Evolutionary conservation across 2,329 filamentous ascomycete species (phyloP).

Genomic region (Knufia fluminis): DNA sequence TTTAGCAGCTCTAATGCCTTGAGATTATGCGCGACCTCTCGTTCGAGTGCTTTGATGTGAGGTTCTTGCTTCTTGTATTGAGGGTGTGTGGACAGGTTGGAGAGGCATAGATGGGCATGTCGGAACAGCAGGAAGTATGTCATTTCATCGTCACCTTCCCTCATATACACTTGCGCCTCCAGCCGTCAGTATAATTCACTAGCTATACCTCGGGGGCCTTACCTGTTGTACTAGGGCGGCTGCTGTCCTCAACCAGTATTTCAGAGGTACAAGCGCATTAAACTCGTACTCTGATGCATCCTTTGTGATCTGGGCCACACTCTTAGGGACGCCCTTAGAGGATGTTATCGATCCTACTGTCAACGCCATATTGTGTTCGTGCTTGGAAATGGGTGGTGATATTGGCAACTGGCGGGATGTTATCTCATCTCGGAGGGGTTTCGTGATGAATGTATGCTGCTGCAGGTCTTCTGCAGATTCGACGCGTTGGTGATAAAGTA

Average conservation of each 20-base stretch:
- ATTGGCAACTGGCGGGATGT: background rate
- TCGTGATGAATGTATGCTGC: background rate
- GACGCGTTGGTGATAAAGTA: background rate
- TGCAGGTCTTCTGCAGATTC: background rate
- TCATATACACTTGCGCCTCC: slow-evolving; percentile 74
- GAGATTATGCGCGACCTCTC: slow-evolving; percentile 55
- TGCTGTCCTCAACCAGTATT: slow-evolving; percentile 73
- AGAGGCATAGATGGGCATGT: slow-evolving; percentile 74
- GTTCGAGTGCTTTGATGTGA: slow-evolving; percentile 51
- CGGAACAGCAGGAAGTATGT: slow-evolving; percentile 88
- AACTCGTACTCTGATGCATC: slow-evolving; percentile 75
- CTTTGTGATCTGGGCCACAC: slow-evolving; percentile 64
- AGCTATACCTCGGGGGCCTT: slow-evolving; percentile 18
- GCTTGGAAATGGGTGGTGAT: background rate
- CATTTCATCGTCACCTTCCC: slow-evolving; percentile 76
- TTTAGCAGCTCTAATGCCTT: slow-evolving; percentile 68
- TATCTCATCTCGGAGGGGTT: background rate
- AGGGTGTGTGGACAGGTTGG: slow-evolving; percentile 66
- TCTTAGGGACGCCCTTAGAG: slow-evolving; percentile 45
- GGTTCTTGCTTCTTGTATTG: slow-evolving; percentile 51
- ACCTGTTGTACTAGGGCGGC: slow-evolving; percentile 75
- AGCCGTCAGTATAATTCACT: slow-evolving; percentile 16
- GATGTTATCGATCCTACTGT: slow-evolving; percentile 1
- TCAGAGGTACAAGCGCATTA: slow-evolving; percentile 64
- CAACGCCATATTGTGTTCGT: slow-evolving; percentile 5